Base-by-base conservation (phyloP, 2,329 filamentous ascomycete genomes). In the Phaeosphaeriaceae sp. region DNA sequence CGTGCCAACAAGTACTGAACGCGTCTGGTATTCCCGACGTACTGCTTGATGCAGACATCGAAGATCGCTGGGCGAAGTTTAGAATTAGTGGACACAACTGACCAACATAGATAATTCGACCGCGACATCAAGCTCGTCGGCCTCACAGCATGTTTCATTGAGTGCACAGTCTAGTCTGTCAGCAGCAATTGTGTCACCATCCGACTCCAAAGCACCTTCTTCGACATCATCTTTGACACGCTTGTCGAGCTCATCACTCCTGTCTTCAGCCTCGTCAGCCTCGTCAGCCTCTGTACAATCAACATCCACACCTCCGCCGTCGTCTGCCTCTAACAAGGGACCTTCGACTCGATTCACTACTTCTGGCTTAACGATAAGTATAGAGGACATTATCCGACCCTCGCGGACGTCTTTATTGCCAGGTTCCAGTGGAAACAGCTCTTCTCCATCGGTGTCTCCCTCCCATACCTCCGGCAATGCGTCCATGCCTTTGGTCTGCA, bases 401-500 rank as follows among this genome's bases (percentile, higher is more conserved):
- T 45, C 42, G 42, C 42, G 20, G 42, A 11, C 19, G 7, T 20
- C 42, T 45, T 10, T 9, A 19, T 45, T 13, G 6, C 21, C 42
- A 20, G 20, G 42, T 45, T 13, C 9, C n/a, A 22, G 42, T 45
- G 7, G 21, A 3, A 22, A 21, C 15, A 11, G 19, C 19, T 45
- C 42, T 11, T 22, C 42, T 22, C 20, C 9, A 4, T 13, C 22
- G 19, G 21, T 22, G 20, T 45, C 42, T 3, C 3, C 15, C 41
- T 41, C 44, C 4, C 15, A 27, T 49, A 24, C 40, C 13, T 55
- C 24, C 13, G 15, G 53, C 45, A 58, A 56, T 45, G 21, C 45
- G 13, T 53, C 54, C 53, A n/a, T 19, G 19, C 20, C 55, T 48
- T 48, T 57, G 19, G 22, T 40, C n/a, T 76, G 74, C 48, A 74